Base-by-base conservation (phyloP, 805 yeast genomes). In the Torulaspora delbrueckii region DNA sequence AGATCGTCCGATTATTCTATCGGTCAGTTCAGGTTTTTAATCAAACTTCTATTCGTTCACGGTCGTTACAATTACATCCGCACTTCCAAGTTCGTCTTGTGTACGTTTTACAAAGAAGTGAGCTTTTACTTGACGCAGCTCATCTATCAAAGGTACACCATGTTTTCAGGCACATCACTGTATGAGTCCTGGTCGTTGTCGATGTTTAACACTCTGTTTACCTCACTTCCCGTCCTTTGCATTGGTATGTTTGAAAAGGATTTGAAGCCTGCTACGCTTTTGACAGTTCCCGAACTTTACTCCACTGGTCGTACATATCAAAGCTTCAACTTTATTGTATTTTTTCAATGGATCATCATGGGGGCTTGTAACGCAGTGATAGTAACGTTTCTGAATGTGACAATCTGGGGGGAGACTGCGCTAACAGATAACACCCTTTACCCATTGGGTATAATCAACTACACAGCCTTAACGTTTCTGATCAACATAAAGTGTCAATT, bases 211-310 rank as follows among this genome's bases (percentile, higher is more conserved):
- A 95, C 99, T 0, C 73, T 93, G 50, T 95, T 93, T 69, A 91
- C 99, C 0, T 87, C 96, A 0, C 71, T 93, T 41, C 90, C 96
- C 0, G 98, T 93, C 2, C 66, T 93, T 31, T 85, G 95, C 58
- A 73, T 93, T 43, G 99, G 99, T n/a, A 86, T 90, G 80, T 84
- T 93, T 66, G 96, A 91, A 57, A 85, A 84, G 60, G 99, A 93
- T 59, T 72, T 93, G 61, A 75, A 81, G 40, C 95, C 98, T 1
- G 79, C 93, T 1, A 91, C 98, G 0, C 72, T 93, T 43, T 63
- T 91, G 42, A 93, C 98, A 0, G 85, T 89, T 4, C 99, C 99
- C 0, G 96, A 90, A 64, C 70, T 93, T 23, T 93, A 93, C 61
- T 56, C 80, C 1, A 79, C 75, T 40, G 97, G 98, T 2, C 76